Conservation (phyloP, 2,329 filamentous ascomycete genomes). For the Fusarium pilosicola region DNA sequence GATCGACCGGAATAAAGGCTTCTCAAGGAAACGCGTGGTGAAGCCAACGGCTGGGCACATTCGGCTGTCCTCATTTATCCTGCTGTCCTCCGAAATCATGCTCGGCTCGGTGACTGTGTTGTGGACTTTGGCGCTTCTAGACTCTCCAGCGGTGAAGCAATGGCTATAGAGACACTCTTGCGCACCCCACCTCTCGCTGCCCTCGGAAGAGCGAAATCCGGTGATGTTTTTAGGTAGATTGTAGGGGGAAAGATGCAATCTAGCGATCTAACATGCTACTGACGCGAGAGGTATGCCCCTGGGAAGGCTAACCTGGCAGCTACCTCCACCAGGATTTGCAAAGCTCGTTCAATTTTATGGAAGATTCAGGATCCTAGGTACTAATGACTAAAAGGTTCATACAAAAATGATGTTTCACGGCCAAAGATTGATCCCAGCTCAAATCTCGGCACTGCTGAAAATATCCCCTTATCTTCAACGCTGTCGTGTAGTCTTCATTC, state of each 20-base stretch:
- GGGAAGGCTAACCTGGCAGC: background rate
- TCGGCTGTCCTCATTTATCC: background rate
- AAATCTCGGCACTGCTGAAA: background rate
- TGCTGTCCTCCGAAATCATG: background rate
- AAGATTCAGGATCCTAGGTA: background rate
- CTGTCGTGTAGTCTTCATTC: background rate
- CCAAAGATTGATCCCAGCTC: background rate
- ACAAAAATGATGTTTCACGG: background rate
- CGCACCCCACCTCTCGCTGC: background rate
- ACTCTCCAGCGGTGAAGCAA: background rate
- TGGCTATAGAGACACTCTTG: background rate
- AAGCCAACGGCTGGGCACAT: background rate
- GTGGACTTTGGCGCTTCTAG: background rate
- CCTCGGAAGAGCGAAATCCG: background rate
- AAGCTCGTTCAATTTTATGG: background rate
- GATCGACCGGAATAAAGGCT: background rate
- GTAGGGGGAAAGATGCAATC: background rate
- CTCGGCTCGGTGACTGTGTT: background rate
- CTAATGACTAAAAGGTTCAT: background rate
- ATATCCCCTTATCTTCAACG: background rate
- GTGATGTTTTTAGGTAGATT: background rate
- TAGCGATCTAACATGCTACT: background rate
- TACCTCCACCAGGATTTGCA: background rate
- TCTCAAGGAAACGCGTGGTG: too few relatives aligned
- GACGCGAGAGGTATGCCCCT: too few relatives aligned